Evolutionary conservation across 805 yeast genomes (phyloP), one percentile per base, ranked within the genome.

Genomic region (Candida quercuum): DNA sequence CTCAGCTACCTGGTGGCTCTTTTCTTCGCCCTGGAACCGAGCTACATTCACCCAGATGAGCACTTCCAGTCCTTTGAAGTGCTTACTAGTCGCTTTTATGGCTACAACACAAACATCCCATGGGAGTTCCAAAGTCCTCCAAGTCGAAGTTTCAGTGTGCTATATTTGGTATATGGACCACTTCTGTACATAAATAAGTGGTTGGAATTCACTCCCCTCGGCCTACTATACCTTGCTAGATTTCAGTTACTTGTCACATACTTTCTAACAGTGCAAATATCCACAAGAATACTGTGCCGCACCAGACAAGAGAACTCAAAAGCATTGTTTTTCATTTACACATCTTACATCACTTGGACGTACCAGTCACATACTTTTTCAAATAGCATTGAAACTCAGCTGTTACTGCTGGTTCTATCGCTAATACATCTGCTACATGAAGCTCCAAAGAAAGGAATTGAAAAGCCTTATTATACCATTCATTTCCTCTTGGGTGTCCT

Each of bases 41-140:
- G 96, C 0, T 93, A 94, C 55, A 79, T 93, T 33, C 99, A 94
- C 49, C 99, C 99, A 0, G 99, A 93, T 66, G 99, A 93, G 63
- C 96, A 89, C 57, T 86, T 86, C 57, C 99, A 94, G 57, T 75
- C 81, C n/a, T 73, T 94, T 33, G 94, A 88, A 56, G 81, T 83
- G 1, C 52, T 91, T 18, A 68, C 79, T 11, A 56, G 60, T 17
- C 42, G 51, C 19, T 47, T 72, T 19, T 66, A 60, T 42, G 68
- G 66, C 11, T 78, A 56, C 71, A 65, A 56, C 40, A 59, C 66
- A 20, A 66, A 60, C 56, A 61, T 45, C 1, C 89, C 97, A 0
- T 91, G 99, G 99, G 99, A 91, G 56, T 93, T 86, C 60, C 49
- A 61, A 5, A 49, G 52, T 36, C 55, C 33, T 2, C 86, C 88